These are phyloP conservation scores for Blumeria graminis DNA, from an alignment of 2,329 filamentous ascomycete species.

Conservation along the genomic window DNA sequence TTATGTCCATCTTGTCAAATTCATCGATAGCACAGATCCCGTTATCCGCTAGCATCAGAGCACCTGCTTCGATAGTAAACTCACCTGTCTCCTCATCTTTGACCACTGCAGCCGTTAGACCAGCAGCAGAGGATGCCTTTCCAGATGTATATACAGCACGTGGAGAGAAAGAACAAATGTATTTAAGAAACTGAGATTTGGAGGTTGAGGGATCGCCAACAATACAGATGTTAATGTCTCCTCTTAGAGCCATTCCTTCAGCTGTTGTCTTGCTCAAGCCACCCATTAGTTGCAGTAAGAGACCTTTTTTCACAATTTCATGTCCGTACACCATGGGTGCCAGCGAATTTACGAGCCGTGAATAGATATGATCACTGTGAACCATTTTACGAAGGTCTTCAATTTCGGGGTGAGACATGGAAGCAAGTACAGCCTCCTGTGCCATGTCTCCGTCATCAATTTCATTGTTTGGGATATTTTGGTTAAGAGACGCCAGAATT, in stretches of 20 bases:
- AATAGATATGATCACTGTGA: slow-evolving; percentile 86
- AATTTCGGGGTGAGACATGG: slow-evolving; percentile 67
- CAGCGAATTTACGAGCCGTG: slow-evolving; percentile 73
- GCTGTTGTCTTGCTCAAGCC: slow-evolving; percentile 79
- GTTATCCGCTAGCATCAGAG: slow-evolving; percentile 90
- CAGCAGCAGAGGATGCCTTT: slow-evolving; percentile 89
- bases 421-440: slow-evolving; percentile 67
- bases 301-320: slow-evolving; percentile 89
- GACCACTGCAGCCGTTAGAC: slow-evolving; percentile 87
- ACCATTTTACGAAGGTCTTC: slow-evolving; percentile 84
- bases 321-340: slow-evolving; percentile 96
- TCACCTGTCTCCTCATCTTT: slow-evolving; percentile 98
- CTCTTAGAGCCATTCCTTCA: slow-evolving; percentile 86
- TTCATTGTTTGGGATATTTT: slow-evolving; percentile 40
- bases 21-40: slow-evolving; percentile 97
- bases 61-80: slow-evolving; percentile 94
- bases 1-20: slow-evolving; percentile 99
- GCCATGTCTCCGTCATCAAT: slow-evolving; percentile 57
- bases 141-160: slow-evolving; percentile 93
- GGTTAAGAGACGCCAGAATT: slow-evolving; percentile 63
- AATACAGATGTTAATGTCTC: slow-evolving; percentile 96
- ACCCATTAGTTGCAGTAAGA: slow-evolving; percentile 85
- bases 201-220: slow-evolving; percentile 93
- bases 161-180: slow-evolving; percentile 89
- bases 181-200: slow-evolving; percentile 96